phyloP scores from a whole-genome alignment of 371 early-diverging fungal species.

The Ordospora pajunii region DNA sequence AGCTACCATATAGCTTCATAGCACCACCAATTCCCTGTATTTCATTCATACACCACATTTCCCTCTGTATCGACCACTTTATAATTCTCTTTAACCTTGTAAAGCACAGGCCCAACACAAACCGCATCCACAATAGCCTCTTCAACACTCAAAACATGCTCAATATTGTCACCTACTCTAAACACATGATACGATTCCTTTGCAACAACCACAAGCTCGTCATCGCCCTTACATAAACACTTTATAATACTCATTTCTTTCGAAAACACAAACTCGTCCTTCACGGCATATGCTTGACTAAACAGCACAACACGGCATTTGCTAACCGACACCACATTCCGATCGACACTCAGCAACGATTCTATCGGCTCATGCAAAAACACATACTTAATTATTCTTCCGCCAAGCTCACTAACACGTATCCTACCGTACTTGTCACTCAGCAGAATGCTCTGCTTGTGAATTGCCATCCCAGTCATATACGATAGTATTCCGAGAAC shows the following conservation, averaged over 20 bases:
- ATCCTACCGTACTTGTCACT: conserved; percentile 24
- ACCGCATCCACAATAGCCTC: neutral
- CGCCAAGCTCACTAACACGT: neutral
- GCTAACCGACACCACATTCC: neutral
- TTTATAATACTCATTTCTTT: neutral
- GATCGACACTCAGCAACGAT: neutral
- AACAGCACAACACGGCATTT: neutral
- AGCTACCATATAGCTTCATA: neutral
- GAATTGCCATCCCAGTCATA: conserved; percentile 1
- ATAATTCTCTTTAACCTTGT: neutral
- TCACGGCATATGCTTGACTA: neutral
- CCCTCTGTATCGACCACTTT: neutral
- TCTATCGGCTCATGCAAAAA: neutral
- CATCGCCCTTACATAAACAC: neutral
- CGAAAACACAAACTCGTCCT: neutral
- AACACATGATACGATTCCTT: neutral
- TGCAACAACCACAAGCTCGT: neutral
- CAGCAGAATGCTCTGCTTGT: neutral
- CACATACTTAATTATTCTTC: neutral
- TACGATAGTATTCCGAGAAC: neutral
- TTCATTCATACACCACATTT: conserved; percentile 2
- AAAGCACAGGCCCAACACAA: neutral
- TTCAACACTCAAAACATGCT: neutral
- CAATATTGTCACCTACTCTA: neutral
- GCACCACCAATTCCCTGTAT: neutral